phyloP scores from a whole-genome alignment of 257 asterid genomes.

The Paraleonurus japonicus region DNA sequence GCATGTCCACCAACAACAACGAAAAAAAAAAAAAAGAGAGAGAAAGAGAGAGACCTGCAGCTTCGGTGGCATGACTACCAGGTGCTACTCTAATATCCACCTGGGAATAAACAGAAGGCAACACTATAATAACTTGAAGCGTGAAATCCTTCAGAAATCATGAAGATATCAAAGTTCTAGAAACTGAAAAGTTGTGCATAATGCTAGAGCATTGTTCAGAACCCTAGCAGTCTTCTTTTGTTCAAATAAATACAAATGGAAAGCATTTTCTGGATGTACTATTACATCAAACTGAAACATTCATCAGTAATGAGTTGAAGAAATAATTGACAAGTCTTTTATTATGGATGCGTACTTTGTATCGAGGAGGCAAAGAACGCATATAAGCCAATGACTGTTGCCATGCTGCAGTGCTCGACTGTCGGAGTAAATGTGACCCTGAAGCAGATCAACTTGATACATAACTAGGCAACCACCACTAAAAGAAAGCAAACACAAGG shows the following conservation, averaged over 20 bases:
- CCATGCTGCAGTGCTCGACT: slow-evolving; percentile 97
- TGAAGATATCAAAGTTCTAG: background rate
- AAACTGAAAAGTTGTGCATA: slow-evolving; percentile 9
- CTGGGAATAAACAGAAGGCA: slow-evolving; percentile 38
- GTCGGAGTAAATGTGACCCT: slow-evolving; percentile 97
- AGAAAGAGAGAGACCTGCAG: slow-evolving; percentile 71
- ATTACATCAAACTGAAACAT: slow-evolving; percentile 1
- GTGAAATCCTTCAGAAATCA: background rate
- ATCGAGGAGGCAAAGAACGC: slow-evolving; percentile 81
- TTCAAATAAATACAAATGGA: background rate
- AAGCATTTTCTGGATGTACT: background rate
- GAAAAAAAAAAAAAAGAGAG: slow-evolving; percentile 20
- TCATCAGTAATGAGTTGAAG: slow-evolving; percentile 8
- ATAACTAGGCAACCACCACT: background rate
- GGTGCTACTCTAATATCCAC: slow-evolving; percentile 96
- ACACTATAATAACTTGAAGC: slow-evolving; percentile 6
- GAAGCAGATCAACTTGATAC: slow-evolving; percentile 28
- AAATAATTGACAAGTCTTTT: background rate
- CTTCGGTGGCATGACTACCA: slow-evolving; percentile 92
- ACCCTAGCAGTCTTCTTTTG: background rate
- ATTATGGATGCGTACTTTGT: slow-evolving; percentile 50
- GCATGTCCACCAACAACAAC: no score
- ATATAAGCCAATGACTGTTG: slow-evolving; percentile 83
- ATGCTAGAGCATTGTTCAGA: background rate
- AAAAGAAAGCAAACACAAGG: slow-evolving; percentile 6